phyloP scores from a whole-genome alignment of 106 monocot genomes.

The Acorus calamus region DNA sequence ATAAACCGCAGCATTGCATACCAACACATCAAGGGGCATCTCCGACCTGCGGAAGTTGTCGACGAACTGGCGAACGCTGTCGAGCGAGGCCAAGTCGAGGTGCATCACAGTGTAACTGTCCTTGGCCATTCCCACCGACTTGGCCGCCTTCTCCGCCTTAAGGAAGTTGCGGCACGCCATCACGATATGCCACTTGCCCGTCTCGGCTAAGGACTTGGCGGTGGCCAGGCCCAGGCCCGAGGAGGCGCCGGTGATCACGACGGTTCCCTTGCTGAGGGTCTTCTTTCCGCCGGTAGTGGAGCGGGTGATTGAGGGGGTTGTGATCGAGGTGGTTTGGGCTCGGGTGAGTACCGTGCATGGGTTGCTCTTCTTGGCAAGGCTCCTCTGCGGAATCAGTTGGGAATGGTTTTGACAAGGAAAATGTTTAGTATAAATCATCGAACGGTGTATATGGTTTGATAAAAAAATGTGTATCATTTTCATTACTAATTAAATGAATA shows the following conservation, averaged over 20 bases:
- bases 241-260: slow-evolving; percentile 77
- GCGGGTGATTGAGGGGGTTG: slow-evolving; percentile 33
- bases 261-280: slow-evolving; percentile 71
- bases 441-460: too few species aligned
- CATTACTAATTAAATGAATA: too few species aligned
- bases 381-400: neutral
- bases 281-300: slow-evolving; percentile 46
- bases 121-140: slow-evolving; percentile 75
- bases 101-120: slow-evolving; percentile 78
- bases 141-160: slow-evolving; percentile 81
- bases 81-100: slow-evolving; percentile 90
- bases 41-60: slow-evolving; percentile 37
- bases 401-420: too few species aligned
- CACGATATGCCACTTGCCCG: slow-evolving; percentile 81
- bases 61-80: slow-evolving; percentile 83
- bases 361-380: neutral
- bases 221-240: slow-evolving; percentile 91
- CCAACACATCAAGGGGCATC: slow-evolving; percentile 62
- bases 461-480: too few species aligned
- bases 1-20: slow-evolving; percentile 93
- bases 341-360: slow-evolving; percentile 19
- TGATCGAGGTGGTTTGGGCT: slow-evolving; percentile 41
- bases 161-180: slow-evolving; percentile 99
- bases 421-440: too few species aligned
- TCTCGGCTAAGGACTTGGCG: slow-evolving; percentile 79